Conservation (phyloP, 192 early-diverging fungal species). For the Fimicolochytrium jonesii region DNA sequence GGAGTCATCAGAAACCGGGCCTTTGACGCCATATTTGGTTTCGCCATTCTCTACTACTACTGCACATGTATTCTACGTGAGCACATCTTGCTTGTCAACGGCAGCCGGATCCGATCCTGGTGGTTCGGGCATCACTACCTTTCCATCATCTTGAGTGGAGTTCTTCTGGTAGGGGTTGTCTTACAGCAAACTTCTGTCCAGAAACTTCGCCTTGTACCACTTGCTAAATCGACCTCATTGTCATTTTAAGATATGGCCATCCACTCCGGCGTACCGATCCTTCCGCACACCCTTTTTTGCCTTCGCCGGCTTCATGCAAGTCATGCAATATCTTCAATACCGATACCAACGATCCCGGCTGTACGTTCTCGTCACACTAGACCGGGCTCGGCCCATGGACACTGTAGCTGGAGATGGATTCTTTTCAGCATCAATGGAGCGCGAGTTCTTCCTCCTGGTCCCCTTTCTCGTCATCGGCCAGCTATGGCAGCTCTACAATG, state of each 20-base stretch:
- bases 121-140: conserved; percentile 47
- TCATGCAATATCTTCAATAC: conserved; percentile 40
- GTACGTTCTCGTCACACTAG: conserved; percentile 42
- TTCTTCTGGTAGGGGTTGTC: conserved; percentile 37
- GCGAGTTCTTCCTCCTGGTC: conserved; percentile 26
- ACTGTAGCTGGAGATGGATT: conserved; percentile 38
- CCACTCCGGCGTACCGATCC: conserved; percentile 13
- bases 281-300: conserved; percentile 29
- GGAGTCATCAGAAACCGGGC: conserved; percentile 3
- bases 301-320: conserved; percentile 32
- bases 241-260: conserved; percentile 31
- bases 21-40: conserved; percentile 33
- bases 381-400: conserved; percentile 44
- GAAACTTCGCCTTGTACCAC: not conserved
- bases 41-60: conserved; percentile 40
- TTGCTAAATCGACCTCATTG: no score
- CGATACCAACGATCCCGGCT: conserved; percentile 39
- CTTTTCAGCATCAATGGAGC: conserved; percentile 19
- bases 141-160: conserved; percentile 21
- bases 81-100: conserved; percentile 43
- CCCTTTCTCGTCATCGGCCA: conserved; percentile 38
- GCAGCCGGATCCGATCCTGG: conserved; percentile 36
- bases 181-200: not conserved
- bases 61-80: conserved; percentile 40
- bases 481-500: conserved; percentile 36